Conservation (phyloP, 2,329 filamentous ascomycete genomes). For the Aspergillus chevalieri region DNA sequence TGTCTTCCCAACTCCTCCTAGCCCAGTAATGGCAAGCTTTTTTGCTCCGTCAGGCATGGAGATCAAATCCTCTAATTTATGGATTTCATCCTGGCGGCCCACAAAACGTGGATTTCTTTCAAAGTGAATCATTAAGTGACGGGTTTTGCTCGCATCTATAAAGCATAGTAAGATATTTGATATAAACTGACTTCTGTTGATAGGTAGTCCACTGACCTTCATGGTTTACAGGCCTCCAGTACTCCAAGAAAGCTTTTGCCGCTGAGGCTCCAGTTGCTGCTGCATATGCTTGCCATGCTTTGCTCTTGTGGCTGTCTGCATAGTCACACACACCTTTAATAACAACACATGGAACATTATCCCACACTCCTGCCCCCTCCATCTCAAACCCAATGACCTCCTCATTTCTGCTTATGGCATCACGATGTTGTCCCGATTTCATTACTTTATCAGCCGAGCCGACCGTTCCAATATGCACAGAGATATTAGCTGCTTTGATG, state of each 20-base stretch:
- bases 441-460: constrained; percentile 2
- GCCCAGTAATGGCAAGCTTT: constrained; percentile 15
- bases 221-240: too few species aligned
- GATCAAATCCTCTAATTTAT: constrained; percentile 3
- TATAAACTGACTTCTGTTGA: too few species aligned
- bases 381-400: not conserved
- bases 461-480: not conserved
- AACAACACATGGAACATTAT: constrained; percentile 2
- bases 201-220: too few species aligned
- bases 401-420: not conserved
- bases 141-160: not conserved
- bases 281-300: constrained; percentile 7
- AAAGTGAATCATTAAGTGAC: constrained; percentile 6
- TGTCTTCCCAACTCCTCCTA: constrained; percentile 24
- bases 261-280: constrained; percentile 5
- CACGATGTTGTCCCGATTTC: not conserved
- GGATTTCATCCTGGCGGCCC: constrained; percentile 8
- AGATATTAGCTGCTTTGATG: not conserved
- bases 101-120: constrained; percentile 6
- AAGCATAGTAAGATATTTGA: not conserved
- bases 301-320: constrained; percentile 8
- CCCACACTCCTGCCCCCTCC: not conserved
- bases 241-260: constrained; percentile 4
- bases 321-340: constrained; percentile 7
- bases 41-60: constrained; percentile 1